Evolutionary conservation across 495 filamentous ascomycete species (phyloP), one percentile per base, ranked within the genome.

Genomic region (Endocarpon pusillum): DNA sequence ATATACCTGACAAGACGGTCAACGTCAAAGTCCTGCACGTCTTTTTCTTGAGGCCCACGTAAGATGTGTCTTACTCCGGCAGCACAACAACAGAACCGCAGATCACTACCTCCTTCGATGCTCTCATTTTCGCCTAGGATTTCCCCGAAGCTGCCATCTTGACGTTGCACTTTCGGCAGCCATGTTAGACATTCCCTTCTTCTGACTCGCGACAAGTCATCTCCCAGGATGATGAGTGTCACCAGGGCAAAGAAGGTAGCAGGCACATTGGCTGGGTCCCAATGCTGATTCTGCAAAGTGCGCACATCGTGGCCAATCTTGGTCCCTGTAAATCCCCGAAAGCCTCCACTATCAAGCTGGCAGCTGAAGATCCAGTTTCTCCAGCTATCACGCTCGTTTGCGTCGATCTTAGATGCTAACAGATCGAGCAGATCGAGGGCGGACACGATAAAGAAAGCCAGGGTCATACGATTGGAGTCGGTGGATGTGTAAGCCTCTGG

Each of bases 71-170:
- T 63, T n/a, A 89, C 73, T 15, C 70, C 74, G 25, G 78, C 62
- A 10, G 79, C 83, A 40, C 73, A 71, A 46, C 89, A 92, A 47
- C 85, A 89, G 49, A 81, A 87, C 27, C 91, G 59, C 58, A 84
- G 71, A 52, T 97, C 89, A 29, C 70, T 69, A 11, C 81, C 81
- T 1, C 87, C 87, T 19, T 72, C 71, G 17, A 93, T 63, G 19
- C 54, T 54, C 16, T 67, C 75, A 31, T 63, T 49, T 25, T 64
- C 59, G 9, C 67, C 66, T 3, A 86, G 42, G 19, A 76, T 62
- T 51, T 97, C 85, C 2, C 87, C 91, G 55, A 97, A 97, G 44
- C 84, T 87, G 10, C 89, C 89, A 49, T 94, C 78, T 2, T 57
- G 52, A 10, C 84, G 68, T 64, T 97, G 89, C 55, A 94, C 45